A percentile compares a stretch with the other conserved stretches of the same genome.
These are phyloP conservation scores for Calonectria pteridis DNA, from an alignment of 2,329 filamentous ascomycete genomes.

Conservation along the genomic window DNA sequence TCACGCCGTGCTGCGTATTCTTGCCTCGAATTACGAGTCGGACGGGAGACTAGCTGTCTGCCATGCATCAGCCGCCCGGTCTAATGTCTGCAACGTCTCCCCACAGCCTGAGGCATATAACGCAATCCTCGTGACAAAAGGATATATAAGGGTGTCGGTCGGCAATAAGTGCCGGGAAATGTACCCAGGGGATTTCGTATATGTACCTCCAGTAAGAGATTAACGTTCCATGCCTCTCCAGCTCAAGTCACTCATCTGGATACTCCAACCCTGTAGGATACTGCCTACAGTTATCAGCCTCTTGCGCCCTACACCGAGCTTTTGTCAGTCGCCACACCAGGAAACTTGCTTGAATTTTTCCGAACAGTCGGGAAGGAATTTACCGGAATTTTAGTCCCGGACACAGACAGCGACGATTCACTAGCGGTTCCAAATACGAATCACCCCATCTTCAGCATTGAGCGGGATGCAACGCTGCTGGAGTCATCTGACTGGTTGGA, in stretches of 20 bases:
- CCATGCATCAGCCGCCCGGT: neutral
- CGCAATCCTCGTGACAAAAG: conserved; percentile 12
- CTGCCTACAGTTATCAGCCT: conserved; percentile 9
- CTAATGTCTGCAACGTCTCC: neutral
- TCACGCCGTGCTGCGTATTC: neutral
- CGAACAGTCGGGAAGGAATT: neutral
- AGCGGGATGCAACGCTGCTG: neutral
- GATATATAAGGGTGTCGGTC: neutral
- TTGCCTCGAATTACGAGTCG: neutral
- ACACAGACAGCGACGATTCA: neutral
- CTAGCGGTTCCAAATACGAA: neutral
- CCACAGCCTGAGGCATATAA: conserved; percentile 10
- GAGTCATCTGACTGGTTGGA: conserved; percentile 2
- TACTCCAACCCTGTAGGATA: neutral
- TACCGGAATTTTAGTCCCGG: neutral
- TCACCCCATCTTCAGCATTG: neutral
- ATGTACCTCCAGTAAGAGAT: conserved; percentile 13
- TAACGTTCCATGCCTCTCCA: neutral
- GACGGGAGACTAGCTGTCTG: neutral
- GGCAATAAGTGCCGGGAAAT: neutral
- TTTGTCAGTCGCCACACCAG: neutral
- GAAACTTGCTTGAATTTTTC: neutral
- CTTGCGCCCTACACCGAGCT: conserved; percentile 13
- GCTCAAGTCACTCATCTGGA: neutral
- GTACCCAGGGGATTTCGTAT: conserved; percentile 12